Conservation (phyloP, 768 basidiomycete genomes). For the Rhodosporidiobolus odoratus region DNA sequence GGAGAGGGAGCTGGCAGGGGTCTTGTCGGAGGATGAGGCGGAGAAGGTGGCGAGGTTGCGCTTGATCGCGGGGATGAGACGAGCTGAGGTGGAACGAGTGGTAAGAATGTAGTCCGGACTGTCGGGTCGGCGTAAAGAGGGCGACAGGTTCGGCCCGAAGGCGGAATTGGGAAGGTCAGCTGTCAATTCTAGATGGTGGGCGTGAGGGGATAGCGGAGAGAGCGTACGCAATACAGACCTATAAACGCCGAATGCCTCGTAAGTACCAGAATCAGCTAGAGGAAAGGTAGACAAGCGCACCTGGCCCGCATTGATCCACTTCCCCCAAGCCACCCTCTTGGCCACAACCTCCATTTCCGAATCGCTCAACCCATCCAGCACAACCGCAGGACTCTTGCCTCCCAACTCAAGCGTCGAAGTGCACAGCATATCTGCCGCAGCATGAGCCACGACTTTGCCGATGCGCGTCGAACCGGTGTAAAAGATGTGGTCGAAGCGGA, state of each 20-base stretch:
- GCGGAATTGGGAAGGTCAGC: background rate
- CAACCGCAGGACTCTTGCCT: slow-evolving; percentile 46
- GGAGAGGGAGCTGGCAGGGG: background rate
- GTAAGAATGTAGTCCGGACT: slow-evolving; percentile 34
- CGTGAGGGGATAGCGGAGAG: background rate
- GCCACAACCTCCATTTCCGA: slow-evolving; percentile 58
- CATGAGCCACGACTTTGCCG: slow-evolving; percentile 62
- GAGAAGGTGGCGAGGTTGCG: slow-evolving; percentile 19
- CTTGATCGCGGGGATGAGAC: slow-evolving; percentile 26
- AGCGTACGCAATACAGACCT: slow-evolving; percentile 74
- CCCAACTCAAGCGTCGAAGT: slow-evolving; percentile 61
- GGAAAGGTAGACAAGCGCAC: background rate
- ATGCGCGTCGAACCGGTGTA: slow-evolving; percentile 63
- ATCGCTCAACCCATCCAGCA: slow-evolving; percentile 58
- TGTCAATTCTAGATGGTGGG: background rate
- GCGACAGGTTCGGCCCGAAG: background rate
- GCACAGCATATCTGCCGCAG: slow-evolving; percentile 71
- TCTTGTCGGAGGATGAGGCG: background rate
- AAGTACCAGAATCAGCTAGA: no score
- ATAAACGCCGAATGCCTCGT: no score
- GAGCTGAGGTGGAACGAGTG: slow-evolving; percentile 11
- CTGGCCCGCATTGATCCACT: slow-evolving; percentile 61
- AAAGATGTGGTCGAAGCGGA: slow-evolving; percentile 50
- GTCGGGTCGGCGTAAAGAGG: background rate
- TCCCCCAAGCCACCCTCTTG: slow-evolving; percentile 76